These are phyloP conservation scores for Umbelopsis sp. DNA, from an alignment of 371 early-diverging fungal genomes.

Conservation along the genomic window DNA sequence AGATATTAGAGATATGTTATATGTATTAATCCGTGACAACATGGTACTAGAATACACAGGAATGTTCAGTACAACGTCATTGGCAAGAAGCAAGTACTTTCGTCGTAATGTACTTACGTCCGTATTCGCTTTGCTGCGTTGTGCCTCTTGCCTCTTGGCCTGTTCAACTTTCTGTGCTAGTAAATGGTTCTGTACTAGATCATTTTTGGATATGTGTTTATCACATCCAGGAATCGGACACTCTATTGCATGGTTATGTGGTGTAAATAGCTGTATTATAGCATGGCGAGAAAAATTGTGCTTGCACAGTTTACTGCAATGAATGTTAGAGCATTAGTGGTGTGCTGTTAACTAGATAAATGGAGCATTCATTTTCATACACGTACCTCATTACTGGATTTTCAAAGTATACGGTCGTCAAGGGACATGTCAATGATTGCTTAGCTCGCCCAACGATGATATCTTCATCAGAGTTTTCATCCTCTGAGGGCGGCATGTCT, in stretches of 20 bases:
- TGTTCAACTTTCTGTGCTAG: constrained; percentile 2
- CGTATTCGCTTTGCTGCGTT: background rate
- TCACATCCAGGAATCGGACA: constrained; percentile 41
- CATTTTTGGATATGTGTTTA: background rate
- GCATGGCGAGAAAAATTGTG: constrained; percentile 41
- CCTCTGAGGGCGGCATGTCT: constrained; percentile 30
- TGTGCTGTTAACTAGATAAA: background rate
- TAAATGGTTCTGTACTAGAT: background rate
- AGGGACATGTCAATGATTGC: constrained; percentile 43
- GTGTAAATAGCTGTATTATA: constrained; percentile 24
- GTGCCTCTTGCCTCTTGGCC: background rate
- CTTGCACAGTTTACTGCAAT: constrained; percentile 34
- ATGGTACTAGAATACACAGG: background rate
- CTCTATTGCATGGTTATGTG: constrained; percentile 1
- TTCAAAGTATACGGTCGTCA: constrained; percentile 40
- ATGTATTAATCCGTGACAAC: background rate
- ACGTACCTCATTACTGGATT: constrained; percentile 37
- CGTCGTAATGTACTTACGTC: background rate
- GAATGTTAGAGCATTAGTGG: background rate
- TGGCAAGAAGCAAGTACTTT: too few relatives aligned
- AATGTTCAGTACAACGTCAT: background rate
- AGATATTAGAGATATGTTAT: background rate
- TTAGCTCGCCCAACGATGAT: constrained; percentile 38
- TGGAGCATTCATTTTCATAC: background rate
- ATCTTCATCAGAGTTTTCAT: constrained; percentile 35